Evolutionary conservation across 108 stramenopile species (phyloP), one percentile per base, ranked within the genome.

Genomic region (Skeletonema tropicum): DNA sequence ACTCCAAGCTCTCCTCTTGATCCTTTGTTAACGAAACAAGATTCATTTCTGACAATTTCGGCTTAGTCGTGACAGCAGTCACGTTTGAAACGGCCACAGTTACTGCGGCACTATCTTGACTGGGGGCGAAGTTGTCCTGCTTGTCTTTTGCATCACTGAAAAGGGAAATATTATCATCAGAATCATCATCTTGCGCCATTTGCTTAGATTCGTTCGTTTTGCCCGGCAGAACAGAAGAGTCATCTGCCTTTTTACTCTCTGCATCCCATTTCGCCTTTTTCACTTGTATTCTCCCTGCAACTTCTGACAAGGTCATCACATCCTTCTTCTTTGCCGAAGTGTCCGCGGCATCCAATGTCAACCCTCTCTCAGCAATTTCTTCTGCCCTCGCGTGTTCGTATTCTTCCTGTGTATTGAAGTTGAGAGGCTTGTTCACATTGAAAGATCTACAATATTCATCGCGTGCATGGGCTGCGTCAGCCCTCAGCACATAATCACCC

Each of bases 91-190:
- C 48, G 48, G 48, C 48, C 48, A 49, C 48, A 21, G 48, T 49
- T 49, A 14, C 5, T 14, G 48, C 48, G 13, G 48, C 48, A 19
- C 48, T 49, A 7, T 49, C 17, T 19, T 49, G 48, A 19, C 48
- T 49, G 6, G 5, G n/a, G 19, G 7, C 19, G 17, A 49, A 7
- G 21, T 19, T 19, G 19, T 49, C 48, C 19, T 49, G 48, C 66
- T n/a, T 6, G 23, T 48, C 66, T 6, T 30, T 49, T 12, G 32
- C n/a, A 14, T 32, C 32, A 9, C 66, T 68, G 31, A 68, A 68
- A 30, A 68, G 66, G 29, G 66, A 68, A 31, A 32, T 42, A 19
- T 68, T 26, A 33, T 68, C 66, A 49, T 67, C 42, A 10, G 66
- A 68, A 52, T 30, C 48, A 32, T 26, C 66, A 29, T 29, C 26